Percentiles rank a stretch among this genome's conserved stretches.
Conservation (phyloP, 2,329 filamentous ascomycete species). For the Pseudonectria buxi region DNA sequence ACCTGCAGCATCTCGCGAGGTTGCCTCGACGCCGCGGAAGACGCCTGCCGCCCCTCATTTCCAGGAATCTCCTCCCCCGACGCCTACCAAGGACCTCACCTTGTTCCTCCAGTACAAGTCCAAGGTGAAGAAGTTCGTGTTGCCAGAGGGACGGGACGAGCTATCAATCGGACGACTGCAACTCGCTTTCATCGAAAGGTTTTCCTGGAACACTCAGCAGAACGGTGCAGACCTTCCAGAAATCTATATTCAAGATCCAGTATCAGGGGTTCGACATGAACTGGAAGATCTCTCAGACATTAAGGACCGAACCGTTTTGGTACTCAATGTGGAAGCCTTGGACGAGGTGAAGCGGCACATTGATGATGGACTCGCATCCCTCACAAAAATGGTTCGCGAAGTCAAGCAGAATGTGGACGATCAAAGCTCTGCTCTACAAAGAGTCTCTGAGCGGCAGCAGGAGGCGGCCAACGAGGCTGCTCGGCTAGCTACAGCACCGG, state of each 20-base stretch:
- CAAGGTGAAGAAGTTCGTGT: slow-evolving; percentile 92
- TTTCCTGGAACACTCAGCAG: slow-evolving; percentile 96
- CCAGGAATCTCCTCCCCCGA: slow-evolving; percentile 56
- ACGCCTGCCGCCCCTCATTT: slow-evolving; percentile 44
- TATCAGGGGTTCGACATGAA: slow-evolving; percentile 95
- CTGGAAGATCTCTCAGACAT: slow-evolving; percentile 88
- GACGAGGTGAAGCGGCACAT: slow-evolving; percentile 97
- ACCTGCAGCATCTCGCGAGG: slow-evolving; percentile 13
- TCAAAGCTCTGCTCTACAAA: slow-evolving; percentile 73
- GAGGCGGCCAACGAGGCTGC: slow-evolving; percentile 86
- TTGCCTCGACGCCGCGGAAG: slow-evolving; percentile 32
- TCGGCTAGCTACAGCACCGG: slow-evolving; percentile 42
- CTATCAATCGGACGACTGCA: slow-evolving; percentile 84
- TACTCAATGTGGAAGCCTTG: slow-evolving; percentile 83
- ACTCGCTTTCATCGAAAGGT: slow-evolving; percentile 96
- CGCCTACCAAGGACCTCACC: slow-evolving; percentile 76
- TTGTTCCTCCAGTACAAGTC: slow-evolving; percentile 95
- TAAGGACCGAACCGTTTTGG: slow-evolving; percentile 91
- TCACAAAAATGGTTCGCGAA: slow-evolving; percentile 78
- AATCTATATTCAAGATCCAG: slow-evolving; percentile 94
- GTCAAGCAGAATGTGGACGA: slow-evolving; percentile 78
- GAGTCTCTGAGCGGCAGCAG: slow-evolving; percentile 84
- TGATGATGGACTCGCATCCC: slow-evolving; percentile 77
- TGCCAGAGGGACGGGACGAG: slow-evolving; percentile 76
- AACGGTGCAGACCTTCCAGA: slow-evolving; percentile 90